Percentiles rank a stretch among this genome's conserved stretches.
phyloP scores from a whole-genome alignment of 352 stramenopile genomes.

The Phytophthora pinifolia region DNA sequence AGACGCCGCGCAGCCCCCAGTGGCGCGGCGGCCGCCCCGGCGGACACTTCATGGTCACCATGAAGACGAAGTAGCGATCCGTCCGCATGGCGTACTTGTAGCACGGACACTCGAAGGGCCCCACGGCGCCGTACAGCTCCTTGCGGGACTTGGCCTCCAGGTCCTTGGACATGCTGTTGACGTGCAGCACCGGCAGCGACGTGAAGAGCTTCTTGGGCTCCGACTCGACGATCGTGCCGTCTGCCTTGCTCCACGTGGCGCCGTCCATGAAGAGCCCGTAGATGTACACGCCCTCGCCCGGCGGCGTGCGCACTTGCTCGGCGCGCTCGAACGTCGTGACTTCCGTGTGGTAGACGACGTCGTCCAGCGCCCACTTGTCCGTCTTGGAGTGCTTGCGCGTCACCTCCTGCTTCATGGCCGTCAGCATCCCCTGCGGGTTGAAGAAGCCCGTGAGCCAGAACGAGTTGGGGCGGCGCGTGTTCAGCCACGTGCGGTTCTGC shows the following conservation, averaged over 20 bases:
- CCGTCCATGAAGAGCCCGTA: constrained; percentile 98
- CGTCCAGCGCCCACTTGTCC: constrained; percentile 97
- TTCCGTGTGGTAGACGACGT: constrained; percentile 98
- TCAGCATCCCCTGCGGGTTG: constrained; percentile 98
- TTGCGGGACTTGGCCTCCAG: constrained; percentile 92
- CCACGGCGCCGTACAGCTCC: constrained; percentile 90
- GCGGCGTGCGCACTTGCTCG: constrained; percentile 88
- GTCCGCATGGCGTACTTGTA: constrained; percentile 97
- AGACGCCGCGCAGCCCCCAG: constrained; percentile 94
- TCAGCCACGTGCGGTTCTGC: constrained; percentile 96
- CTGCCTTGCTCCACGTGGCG: constrained; percentile 94
- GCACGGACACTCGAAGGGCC: constrained; percentile 94
- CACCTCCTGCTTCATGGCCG: constrained; percentile 99
- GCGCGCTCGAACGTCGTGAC: constrained; percentile 93
- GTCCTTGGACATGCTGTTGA: constrained; percentile 95
- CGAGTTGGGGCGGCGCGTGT: constrained; percentile 91
- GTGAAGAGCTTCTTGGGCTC: constrained; percentile 98
- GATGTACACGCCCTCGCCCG: constrained; percentile 96
- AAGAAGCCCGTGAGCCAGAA: constrained; percentile 99
- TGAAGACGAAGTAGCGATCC: constrained; percentile 97
- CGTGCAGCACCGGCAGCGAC: constrained; percentile 94
- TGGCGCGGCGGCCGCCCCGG: constrained; percentile 90
- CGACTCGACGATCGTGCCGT: constrained; percentile 94
- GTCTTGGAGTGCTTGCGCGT: constrained; percentile 95
- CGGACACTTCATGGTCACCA: constrained; percentile 91